Percentiles rank a stretch among this genome's conserved stretches.
phyloP scores from a whole-genome alignment of 169 alveolate genomes.

The Plasmodium falciparum region DNA sequence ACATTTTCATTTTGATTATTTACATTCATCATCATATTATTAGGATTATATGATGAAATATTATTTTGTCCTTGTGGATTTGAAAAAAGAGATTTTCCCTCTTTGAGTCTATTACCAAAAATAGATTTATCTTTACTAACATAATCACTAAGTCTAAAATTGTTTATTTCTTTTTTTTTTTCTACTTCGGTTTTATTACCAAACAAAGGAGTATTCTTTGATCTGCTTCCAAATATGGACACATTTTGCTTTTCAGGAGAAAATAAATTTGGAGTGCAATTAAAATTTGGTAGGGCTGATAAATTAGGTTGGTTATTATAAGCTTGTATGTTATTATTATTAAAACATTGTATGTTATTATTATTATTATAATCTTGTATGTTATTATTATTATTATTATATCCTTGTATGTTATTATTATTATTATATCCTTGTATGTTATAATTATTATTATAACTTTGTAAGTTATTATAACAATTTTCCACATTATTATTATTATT shows the following conservation, averaged over 20 bases:
- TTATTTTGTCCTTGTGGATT: constrained; percentile 4
- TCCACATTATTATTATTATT: too few relatives aligned
- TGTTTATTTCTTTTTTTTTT: background rate
- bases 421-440: background rate
- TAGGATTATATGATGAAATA: constrained; percentile 2
- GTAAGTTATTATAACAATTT: too few relatives aligned
- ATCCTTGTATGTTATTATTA: background rate
- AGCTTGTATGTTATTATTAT: background rate
- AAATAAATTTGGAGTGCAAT: background rate
- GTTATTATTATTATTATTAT: background rate
- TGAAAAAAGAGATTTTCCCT: constrained; percentile 46
- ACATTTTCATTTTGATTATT: constrained; percentile 4
- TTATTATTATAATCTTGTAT: constrained; percentile 2
- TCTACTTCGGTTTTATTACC: background rate
- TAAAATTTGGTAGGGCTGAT: too few relatives aligned
- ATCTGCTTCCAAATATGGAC: constrained; percentile 49
- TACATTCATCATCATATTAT: background rate
- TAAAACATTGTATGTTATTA: background rate
- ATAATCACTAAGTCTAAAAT: constrained; percentile 35
- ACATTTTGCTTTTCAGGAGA: constrained; percentile 49
- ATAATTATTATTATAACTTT: too few relatives aligned
- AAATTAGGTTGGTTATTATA: background rate
- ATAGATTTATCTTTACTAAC: constrained; percentile 66
- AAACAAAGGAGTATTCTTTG: constrained; percentile 51
- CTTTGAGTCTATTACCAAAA: constrained; percentile 71